Conservation (phyloP, 108 stramenopile species). For the Cyclotella cryptica region DNA sequence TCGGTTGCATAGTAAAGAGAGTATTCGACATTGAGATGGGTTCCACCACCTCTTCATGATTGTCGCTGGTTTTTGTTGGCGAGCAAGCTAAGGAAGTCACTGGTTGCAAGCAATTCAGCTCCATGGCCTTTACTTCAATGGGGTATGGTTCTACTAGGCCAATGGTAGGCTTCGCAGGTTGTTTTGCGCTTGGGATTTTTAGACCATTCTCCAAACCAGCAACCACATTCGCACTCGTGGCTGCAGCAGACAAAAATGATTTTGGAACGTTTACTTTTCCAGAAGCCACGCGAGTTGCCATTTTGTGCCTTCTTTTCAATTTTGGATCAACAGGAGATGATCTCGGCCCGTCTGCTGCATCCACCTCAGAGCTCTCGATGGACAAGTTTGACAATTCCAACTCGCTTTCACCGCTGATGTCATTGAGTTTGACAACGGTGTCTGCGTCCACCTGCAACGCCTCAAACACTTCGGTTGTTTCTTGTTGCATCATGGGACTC, state of each 20-base stretch:
- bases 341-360: not conserved
- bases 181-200: not conserved
- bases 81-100: not conserved
- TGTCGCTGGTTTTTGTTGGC: not conserved
- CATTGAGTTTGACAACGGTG: too few relatives aligned
- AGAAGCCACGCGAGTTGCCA: constrained; percentile 26
- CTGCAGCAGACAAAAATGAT: constrained; percentile 16
- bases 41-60: constrained; percentile 15
- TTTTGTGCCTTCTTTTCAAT: constrained; percentile 30
- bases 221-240: not conserved
- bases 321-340: not conserved
- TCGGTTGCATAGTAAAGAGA: not conserved
- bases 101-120: not conserved
- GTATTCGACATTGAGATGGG: constrained; percentile 15
- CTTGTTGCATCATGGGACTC: too few relatives aligned
- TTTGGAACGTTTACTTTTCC: constrained; percentile 23
- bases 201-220: not conserved
- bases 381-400: not conserved
- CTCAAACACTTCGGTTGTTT: too few relatives aligned
- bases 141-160: not conserved
- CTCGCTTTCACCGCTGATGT: too few relatives aligned
- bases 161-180: not conserved
- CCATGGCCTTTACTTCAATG: not conserved
- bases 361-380: not conserved
- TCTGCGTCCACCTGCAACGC: too few relatives aligned